Conservation (phyloP, 805 yeast genomes). For the Maudiozyma barnettii region DNA sequence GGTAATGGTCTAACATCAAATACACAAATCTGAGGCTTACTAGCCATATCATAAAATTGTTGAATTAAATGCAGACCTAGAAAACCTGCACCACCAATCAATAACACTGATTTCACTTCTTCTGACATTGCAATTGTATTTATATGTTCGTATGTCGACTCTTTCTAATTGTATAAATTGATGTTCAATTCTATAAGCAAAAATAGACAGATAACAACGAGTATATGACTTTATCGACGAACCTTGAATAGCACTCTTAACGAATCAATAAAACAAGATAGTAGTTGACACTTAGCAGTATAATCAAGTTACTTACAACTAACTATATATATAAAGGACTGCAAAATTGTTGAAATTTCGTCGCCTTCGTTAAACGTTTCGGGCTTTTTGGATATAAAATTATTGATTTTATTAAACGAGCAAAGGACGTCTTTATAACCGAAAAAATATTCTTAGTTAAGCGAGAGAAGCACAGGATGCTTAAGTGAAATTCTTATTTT, state of each 20-base stretch:
- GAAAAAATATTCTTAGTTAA: too few relatives aligned
- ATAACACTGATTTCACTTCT: slow-evolving; percentile 40
- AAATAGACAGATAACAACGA: too few relatives aligned
- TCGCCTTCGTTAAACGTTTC: not conserved
- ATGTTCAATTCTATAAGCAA: too few relatives aligned
- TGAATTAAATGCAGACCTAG: slow-evolving; percentile 86
- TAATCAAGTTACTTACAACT: not conserved
- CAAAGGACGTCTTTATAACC: not conserved
- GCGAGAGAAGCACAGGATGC: too few relatives aligned
- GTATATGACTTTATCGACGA: too few relatives aligned
- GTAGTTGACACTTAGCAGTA: too few relatives aligned
- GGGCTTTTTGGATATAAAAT: not conserved
- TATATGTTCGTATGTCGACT: too few relatives aligned
- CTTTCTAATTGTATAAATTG: not conserved
- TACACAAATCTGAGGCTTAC: slow-evolving; percentile 69
- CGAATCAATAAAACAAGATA: too few relatives aligned
- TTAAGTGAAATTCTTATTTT: too few relatives aligned
- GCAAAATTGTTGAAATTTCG: not conserved
- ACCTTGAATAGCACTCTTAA: too few relatives aligned
- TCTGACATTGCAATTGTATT: slow-evolving; percentile 2
- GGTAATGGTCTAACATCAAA: slow-evolving; percentile 90
- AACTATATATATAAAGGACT: not conserved
- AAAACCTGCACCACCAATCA: slow-evolving; percentile 95
- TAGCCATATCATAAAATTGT: slow-evolving; percentile 58
- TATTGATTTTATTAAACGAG: not conserved